Conservation (phyloP, 805 yeast species). For the Sugiyamaella qingdaonensis region DNA sequence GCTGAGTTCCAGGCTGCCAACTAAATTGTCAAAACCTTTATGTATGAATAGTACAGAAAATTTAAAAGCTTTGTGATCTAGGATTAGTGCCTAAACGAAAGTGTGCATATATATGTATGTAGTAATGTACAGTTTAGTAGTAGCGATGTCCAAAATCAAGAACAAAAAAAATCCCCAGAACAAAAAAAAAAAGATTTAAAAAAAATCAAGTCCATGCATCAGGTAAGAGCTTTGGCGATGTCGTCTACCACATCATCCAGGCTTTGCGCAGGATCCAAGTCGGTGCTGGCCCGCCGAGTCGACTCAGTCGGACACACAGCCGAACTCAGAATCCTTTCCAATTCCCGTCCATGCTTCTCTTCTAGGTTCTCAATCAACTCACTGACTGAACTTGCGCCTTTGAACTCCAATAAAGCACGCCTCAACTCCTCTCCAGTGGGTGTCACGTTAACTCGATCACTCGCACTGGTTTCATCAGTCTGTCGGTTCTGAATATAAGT, state of each 20-base stretch:
- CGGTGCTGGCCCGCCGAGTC: neutral
- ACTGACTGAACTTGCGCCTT: constrained; percentile 16
- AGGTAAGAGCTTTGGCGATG: constrained; percentile 10
- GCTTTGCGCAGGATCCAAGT: neutral
- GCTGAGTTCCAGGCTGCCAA: constrained; percentile 54
- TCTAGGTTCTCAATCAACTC: constrained; percentile 20
- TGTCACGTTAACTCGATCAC: constrained; percentile 15
- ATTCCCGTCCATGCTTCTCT: constrained; percentile 15
- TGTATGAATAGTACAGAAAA: too few relatives aligned
- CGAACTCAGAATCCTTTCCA: constrained; percentile 11
- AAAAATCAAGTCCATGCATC: too few relatives aligned
- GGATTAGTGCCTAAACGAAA: too few relatives aligned
- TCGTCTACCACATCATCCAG: constrained; percentile 14
- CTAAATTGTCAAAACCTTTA: constrained; percentile 1
- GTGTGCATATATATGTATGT: too few relatives aligned
- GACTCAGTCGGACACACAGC: neutral
- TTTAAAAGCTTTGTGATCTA: too few relatives aligned
- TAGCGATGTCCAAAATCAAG: too few relatives aligned
- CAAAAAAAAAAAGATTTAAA: too few relatives aligned
- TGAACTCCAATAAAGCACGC: constrained; percentile 32
- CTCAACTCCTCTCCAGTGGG: constrained; percentile 48
- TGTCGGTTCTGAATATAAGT: constrained; percentile 61
- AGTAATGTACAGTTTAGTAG: too few relatives aligned
- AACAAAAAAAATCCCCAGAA: too few relatives aligned
- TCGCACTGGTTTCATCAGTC: neutral